phyloP scores from a whole-genome alignment of 2,329 filamentous ascomycete species.

The Ophiostoma tasmaniense region DNA sequence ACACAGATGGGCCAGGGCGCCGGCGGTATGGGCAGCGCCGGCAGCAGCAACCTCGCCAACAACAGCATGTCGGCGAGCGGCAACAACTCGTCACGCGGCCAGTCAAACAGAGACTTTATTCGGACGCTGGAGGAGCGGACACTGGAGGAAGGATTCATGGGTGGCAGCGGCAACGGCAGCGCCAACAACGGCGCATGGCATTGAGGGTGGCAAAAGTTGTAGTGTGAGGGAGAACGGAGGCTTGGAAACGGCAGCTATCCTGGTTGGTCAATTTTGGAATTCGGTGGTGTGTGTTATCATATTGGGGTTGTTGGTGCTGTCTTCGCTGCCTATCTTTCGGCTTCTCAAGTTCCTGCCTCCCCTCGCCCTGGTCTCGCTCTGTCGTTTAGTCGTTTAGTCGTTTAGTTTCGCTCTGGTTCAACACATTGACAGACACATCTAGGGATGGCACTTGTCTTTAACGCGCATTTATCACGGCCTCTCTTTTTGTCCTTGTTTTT shows the following conservation, averaged over 20 bases:
- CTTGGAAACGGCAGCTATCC: not conserved
- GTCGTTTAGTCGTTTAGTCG: not conserved
- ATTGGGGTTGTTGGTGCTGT: not conserved
- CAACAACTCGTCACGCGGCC: not conserved
- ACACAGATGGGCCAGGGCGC: slow-evolving; percentile 47
- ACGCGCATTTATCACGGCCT: not conserved
- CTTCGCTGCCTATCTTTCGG: not conserved
- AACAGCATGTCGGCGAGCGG: slow-evolving; percentile 5
- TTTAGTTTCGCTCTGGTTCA: not conserved
- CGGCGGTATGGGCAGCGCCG: slow-evolving; percentile 1
- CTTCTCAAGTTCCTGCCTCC: not conserved
- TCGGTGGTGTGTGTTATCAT: not conserved
- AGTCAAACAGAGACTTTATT: slow-evolving; percentile 73
- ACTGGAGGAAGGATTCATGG: slow-evolving; percentile 84
- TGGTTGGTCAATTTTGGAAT: not conserved
- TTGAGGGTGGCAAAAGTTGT: slow-evolving; percentile 32
- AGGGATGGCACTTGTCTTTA: not conserved
- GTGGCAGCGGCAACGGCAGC: slow-evolving; percentile 41
- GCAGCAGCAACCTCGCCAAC: not conserved
- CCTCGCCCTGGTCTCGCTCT: not conserved
- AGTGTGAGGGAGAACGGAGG: not conserved
- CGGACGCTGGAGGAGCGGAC: slow-evolving; percentile 90
- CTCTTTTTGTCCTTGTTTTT: not conserved
- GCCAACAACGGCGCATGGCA: slow-evolving; percentile 50
- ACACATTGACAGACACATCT: not conserved